Percentiles rank a stretch among this genome's conserved stretches.
These are phyloP conservation scores for Ceratocystis smalleyi DNA, from an alignment of 2,329 filamentous ascomycete genomes.

Conservation along the genomic window DNA sequence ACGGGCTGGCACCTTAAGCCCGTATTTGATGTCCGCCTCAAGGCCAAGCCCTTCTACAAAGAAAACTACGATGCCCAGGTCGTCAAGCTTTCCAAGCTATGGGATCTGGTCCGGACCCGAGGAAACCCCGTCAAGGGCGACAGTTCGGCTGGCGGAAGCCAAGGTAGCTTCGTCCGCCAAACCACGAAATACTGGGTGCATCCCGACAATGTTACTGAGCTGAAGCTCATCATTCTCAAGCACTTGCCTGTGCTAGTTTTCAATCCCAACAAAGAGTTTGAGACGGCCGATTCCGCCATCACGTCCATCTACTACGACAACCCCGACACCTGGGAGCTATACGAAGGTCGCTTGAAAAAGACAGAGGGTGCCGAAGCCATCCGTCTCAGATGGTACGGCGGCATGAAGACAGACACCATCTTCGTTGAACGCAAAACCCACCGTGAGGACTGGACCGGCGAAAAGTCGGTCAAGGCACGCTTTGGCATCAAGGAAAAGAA, in stretches of 20 bases:
- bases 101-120: slow-evolving; percentile 83
- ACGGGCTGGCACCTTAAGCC: slow-evolving; percentile 86
- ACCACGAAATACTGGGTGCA: slow-evolving; percentile 99
- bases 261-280: slow-evolving; percentile 93
- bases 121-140: slow-evolving; percentile 89
- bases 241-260: slow-evolving; percentile 94
- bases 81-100: slow-evolving; percentile 84
- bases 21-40: slow-evolving; percentile 87
- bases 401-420: slow-evolving; percentile 87
- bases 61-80: slow-evolving; percentile 97
- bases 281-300: slow-evolving; percentile 77
- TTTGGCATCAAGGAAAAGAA: slow-evolving; percentile 96
- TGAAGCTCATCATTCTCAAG: slow-evolving; percentile 95
- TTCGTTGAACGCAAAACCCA: slow-evolving; percentile 98
- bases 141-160: slow-evolving; percentile 72
- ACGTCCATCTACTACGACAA: slow-evolving; percentile 99
- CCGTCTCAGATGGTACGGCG: slow-evolving; percentile 90
- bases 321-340: slow-evolving; percentile 81
- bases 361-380: slow-evolving; percentile 95
- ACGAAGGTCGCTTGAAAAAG: slow-evolving; percentile 89
- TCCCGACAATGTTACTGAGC: slow-evolving; percentile 90
- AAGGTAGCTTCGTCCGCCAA: slow-evolving; percentile 91
- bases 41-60: slow-evolving; percentile 95
- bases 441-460: slow-evolving; percentile 96
- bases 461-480: slow-evolving; percentile 95